Evolutionary conservation across 2,329 filamentous ascomycete species (phyloP).

Genomic region (Pyricularia pennisetigena): DNA sequence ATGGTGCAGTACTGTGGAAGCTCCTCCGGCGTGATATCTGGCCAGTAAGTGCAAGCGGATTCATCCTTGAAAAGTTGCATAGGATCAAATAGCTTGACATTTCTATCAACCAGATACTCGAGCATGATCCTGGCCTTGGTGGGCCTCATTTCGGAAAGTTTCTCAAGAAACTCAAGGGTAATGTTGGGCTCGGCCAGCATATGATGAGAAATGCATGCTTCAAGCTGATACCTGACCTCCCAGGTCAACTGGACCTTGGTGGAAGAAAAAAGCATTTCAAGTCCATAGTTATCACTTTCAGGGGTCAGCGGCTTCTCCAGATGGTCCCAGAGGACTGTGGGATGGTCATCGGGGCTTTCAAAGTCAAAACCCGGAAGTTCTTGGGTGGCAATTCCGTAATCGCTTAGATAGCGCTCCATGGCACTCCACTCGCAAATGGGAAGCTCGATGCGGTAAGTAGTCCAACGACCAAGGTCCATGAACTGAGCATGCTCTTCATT

Average conservation of each 20-base stretch:
- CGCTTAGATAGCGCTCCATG: slow-evolving; percentile 47
- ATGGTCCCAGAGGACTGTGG: slow-evolving; percentile 6
- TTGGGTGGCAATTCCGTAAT: slow-evolving; percentile 56
- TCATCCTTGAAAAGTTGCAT: slow-evolving; percentile 58
- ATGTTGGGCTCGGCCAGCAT: slow-evolving; percentile 70
- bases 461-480: slow-evolving; percentile 48
- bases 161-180: slow-evolving; percentile 53
- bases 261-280: neutral
- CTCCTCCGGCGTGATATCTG: slow-evolving; percentile 25
- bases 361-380: slow-evolving; percentile 4
- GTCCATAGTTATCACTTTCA: neutral
- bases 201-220: slow-evolving; percentile 81
- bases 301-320: slow-evolving; percentile 3
- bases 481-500: slow-evolving; percentile 23
- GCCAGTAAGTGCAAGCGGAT: slow-evolving; percentile 35
- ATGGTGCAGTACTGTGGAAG: slow-evolving; percentile 57
- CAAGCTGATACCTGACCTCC: slow-evolving; percentile 76
- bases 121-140: slow-evolving; percentile 55
- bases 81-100: slow-evolving; percentile 46
- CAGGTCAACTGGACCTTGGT: slow-evolving; percentile 34
- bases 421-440: slow-evolving; percentile 22
- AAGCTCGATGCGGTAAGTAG: slow-evolving; percentile 39
- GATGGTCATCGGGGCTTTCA: slow-evolving; percentile 3
- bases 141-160: slow-evolving; percentile 38
- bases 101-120: slow-evolving; percentile 59